phyloP scores from a whole-genome alignment of 805 yeast species.

The Zygoascus biomembranicola region DNA sequence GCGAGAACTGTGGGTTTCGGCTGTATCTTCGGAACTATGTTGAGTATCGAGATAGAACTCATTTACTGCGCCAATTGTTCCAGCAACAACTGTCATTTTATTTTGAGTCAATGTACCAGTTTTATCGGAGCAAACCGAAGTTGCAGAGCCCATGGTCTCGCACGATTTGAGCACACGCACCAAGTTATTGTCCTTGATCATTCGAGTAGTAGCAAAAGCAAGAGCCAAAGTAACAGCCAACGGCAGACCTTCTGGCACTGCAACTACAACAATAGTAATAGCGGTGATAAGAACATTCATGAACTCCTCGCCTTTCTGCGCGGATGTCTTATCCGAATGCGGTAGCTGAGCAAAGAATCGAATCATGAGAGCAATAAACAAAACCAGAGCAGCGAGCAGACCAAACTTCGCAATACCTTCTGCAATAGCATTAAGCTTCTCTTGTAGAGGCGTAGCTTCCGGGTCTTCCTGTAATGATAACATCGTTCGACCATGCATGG shows the following conservation, averaged over 20 bases:
- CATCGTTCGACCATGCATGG: slow-evolving; percentile 90
- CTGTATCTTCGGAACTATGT: not conserved
- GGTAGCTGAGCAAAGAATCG: slow-evolving; percentile 62
- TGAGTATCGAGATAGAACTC: slow-evolving; percentile 36
- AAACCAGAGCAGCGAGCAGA: slow-evolving; percentile 69
- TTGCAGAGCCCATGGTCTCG: slow-evolving; percentile 99
- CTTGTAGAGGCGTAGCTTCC: slow-evolving; percentile 85
- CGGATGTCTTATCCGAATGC: slow-evolving; percentile 37
- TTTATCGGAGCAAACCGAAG: slow-evolving; percentile 93
- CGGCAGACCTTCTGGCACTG: slow-evolving; percentile 99
- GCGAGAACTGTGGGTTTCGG: slow-evolving; percentile 6
- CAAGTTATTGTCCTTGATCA: slow-evolving; percentile 92
- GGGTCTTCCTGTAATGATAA: slow-evolving; percentile 63
- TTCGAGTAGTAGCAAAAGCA: slow-evolving; percentile 96
- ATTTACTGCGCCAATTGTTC: slow-evolving; percentile 47
- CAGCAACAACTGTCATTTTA: slow-evolving; percentile 81
- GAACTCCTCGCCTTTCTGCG: slow-evolving; percentile 78
- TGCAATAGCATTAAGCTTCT: slow-evolving; percentile 70
- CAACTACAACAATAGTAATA: slow-evolving; percentile 89
- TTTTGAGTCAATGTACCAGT: slow-evolving; percentile 97
- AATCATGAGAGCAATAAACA: slow-evolving; percentile 71
- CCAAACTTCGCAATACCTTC: slow-evolving; percentile 96
- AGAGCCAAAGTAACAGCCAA: slow-evolving; percentile 93
- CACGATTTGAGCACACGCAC: slow-evolving; percentile 92
- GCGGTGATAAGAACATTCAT: slow-evolving; percentile 84